phyloP scores from a whole-genome alignment of 768 basidiomycete genomes.

The Macrolepiota fuliginosa region DNA sequence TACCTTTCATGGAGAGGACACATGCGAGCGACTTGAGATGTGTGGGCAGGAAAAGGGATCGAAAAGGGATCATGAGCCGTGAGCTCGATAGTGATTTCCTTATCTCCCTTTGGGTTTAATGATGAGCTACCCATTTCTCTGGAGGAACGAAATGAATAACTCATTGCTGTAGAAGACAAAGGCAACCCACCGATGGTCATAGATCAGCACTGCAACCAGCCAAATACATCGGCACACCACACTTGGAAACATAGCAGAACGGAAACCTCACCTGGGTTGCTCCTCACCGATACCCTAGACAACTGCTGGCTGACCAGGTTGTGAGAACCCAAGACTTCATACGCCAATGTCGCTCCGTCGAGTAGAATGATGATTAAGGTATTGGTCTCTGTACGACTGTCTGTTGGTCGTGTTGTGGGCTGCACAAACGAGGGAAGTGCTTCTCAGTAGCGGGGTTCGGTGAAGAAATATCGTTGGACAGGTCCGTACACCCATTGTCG shows the following conservation, averaged over 20 bases:
- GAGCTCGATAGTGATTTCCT: conserved; percentile 42
- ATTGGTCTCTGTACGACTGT: conserved; percentile 20
- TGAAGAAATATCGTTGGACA: background rate
- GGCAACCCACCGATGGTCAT: conserved; percentile 30
- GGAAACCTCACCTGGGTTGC: conserved; percentile 34
- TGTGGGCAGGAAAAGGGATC: conserved; percentile 33
- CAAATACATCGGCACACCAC: background rate
- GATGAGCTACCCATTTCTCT: conserved; percentile 48
- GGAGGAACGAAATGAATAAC: background rate
- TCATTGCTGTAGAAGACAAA: background rate
- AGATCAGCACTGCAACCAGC: conserved; percentile 35
- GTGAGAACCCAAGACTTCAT: conserved; percentile 40
- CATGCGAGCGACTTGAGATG: conserved; percentile 42
- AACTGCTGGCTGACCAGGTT: conserved; percentile 31
- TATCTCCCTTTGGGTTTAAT: conserved; percentile 27
- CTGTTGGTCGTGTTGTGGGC: background rate
- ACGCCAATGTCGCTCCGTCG: conserved; percentile 41
- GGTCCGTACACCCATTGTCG: conserved; percentile 1
- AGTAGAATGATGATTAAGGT: conserved; percentile 28
- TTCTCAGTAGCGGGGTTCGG: background rate
- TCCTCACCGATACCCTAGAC: conserved; percentile 27
- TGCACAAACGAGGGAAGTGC: background rate
- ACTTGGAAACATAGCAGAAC: background rate
- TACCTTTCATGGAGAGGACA: conserved; percentile 54
- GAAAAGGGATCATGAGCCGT: conserved; percentile 46